These are phyloP conservation scores for Xylariaceae sp. DNA, from an alignment of 2,329 filamentous ascomycete species.

Conservation along the genomic window DNA sequence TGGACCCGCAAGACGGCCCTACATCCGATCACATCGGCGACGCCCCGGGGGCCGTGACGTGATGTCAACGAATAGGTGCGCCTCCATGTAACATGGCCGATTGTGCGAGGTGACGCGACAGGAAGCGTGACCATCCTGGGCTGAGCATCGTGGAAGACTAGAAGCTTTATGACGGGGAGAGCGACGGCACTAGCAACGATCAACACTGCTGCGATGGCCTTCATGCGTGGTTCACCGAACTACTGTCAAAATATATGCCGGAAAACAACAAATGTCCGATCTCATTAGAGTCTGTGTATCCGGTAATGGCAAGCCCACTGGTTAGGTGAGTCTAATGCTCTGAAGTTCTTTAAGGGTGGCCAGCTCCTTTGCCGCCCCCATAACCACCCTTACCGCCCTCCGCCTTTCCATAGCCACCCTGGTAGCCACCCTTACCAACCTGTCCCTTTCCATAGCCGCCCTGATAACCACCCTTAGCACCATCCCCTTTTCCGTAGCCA, in stretches of 20 bases:
- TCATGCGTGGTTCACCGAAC: no score
- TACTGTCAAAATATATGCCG: background rate
- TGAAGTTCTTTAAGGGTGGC: background rate
- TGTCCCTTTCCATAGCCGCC: constrained; percentile 6
- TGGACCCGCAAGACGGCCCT: no score
- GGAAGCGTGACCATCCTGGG: no score
- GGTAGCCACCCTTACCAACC: constrained; percentile 15
- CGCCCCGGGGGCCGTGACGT: no score
- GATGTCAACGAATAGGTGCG: no score
- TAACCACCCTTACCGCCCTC: background rate
- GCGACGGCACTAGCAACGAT: background rate
- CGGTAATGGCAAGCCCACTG: background rate
- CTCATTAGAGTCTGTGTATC: background rate
- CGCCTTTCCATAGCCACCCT: constrained; percentile 16
- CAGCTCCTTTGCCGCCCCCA: constrained; percentile 4
- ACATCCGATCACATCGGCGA: no score
- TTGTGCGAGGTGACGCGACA: background rate
- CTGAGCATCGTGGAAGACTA: background rate
- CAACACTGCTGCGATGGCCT: no score
- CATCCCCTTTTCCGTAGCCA: constrained; percentile 3
- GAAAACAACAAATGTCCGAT: background rate
- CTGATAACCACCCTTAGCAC: background rate
- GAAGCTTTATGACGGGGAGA: background rate
- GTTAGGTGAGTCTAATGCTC: background rate
- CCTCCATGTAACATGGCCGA: no score